Evolutionary conservation across 164 flowering plant genomes (phyloP).

Genomic region (Paratinospora sagittata): DNA sequence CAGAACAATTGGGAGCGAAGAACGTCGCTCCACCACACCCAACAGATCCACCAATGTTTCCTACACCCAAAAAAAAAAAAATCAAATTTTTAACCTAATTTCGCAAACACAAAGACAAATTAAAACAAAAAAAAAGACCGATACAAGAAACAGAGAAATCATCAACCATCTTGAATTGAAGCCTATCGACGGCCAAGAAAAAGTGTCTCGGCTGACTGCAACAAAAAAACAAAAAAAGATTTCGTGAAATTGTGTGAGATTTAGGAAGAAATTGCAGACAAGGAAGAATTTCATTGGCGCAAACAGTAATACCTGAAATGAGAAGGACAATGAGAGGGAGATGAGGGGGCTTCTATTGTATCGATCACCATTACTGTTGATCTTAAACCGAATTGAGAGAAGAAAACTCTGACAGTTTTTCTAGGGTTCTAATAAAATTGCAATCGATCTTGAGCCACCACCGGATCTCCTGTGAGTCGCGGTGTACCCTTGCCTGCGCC

Average conservation of each 20-base stretch:
- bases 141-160: constrained; percentile 1
- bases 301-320: constrained; percentile 23
- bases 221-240: background rate
- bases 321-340: constrained; percentile 19
- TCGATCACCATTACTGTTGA: constrained; percentile 18
- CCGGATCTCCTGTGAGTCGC: no score
- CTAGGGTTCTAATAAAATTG: no score
- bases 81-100: background rate
- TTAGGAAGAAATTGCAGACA: background rate
- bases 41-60: constrained; percentile 79
- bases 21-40: constrained; percentile 60
- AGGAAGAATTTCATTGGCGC: no score
- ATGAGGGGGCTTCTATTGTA: constrained; percentile 19
- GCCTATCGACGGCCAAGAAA: constrained; percentile 87
- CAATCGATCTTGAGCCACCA: no score
- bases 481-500: no score
- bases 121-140: background rate
- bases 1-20: constrained; percentile 61
- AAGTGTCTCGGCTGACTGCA: constrained; percentile 72
- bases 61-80: constrained; percentile 52
- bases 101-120: no score
- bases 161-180: constrained; percentile 69
- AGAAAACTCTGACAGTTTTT: background rate
- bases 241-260: background rate
- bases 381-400: background rate